phyloP scores from a whole-genome alignment of 495 filamentous ascomycete genomes.

The Darksidea phi region DNA sequence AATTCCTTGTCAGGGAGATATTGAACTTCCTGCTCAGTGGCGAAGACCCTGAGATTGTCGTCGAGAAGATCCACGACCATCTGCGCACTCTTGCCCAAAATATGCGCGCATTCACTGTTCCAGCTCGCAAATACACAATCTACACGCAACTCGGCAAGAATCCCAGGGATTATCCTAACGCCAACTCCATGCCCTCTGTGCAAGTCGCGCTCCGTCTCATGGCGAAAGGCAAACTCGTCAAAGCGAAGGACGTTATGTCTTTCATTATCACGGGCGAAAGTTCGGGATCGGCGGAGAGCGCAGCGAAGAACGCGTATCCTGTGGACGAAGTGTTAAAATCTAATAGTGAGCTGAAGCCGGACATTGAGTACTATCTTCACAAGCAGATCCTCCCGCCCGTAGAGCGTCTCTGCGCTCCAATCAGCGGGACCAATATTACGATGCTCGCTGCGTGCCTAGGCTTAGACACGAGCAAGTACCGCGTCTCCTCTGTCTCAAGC shows the following conservation, averaged over 20 bases:
- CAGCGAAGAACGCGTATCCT: constrained; percentile 84
- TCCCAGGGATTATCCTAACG: constrained; percentile 89
- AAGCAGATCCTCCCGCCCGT: constrained; percentile 99
- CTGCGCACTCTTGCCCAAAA: constrained; percentile 75
- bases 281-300: constrained; percentile 65
- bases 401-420: constrained; percentile 94
- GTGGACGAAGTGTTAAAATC: constrained; percentile 80
- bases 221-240: constrained; percentile 78
- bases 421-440: constrained; percentile 82
- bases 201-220: constrained; percentile 90
- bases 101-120: constrained; percentile 76
- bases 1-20: constrained; percentile 46
- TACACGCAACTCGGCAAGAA: constrained; percentile 95
- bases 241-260: constrained; percentile 91
- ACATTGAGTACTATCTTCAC: constrained; percentile 93
- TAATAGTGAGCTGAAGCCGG: constrained; percentile 69
- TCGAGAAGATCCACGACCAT: constrained; percentile 89
- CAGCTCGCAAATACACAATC: constrained; percentile 86
- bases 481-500: constrained; percentile 54
- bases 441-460: constrained; percentile 91
- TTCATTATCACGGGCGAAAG: constrained; percentile 87
- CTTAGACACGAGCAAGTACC: constrained; percentile 85
- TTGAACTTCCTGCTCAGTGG: constrained; percentile 91
- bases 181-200: constrained; percentile 92
- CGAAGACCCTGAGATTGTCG: constrained; percentile 83